Base-by-base conservation (phyloP, 306 rosid species). In the Sindora glabra region DNA sequence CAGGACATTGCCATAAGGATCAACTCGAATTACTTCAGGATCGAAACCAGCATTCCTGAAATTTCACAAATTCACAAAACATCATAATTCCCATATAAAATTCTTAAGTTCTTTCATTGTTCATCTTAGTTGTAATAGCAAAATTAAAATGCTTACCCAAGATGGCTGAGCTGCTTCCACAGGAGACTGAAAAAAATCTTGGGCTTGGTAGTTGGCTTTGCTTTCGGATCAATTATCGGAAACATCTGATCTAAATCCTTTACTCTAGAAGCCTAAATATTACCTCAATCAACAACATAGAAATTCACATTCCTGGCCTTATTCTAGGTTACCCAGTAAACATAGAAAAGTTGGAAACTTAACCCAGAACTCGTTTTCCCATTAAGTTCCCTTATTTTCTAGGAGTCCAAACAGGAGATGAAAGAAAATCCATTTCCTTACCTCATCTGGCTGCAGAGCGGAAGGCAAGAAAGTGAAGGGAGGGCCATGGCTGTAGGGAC, bases 41-140 rank as follows among this genome's bases (percentile, higher is more conserved):
- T 94, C 97, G 60, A 94, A 94, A 7, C 97, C 99, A 62, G 99
- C 97, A 74, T 94, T 94, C 84, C 95, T 94, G 72, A 70, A 9
- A 70, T 73, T 73, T 12, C 0, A 5, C 50, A 21, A 58, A 70
- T 49, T 6, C 10, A 12, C 2, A 46, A n/a, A 51, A 38, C 42
- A 39, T 67, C 4, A 59, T 6, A 45, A 18, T 10, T 22, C 8
- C n/a, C 23, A 22, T 5, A 19, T 21, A 6, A 22, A 77, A 8
- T 46, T 19, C 10, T 33, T 4, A 39, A 48, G 3, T 23, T 16
- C 14, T 42, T 54, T 68, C 52, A 19, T 33, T 6, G 38, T 25
- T 29, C 23, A 27, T 39, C 22, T 1, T 18, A 34, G 42, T n/a
- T n/a, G n/a, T n/a, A n/a, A n/a, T n/a, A 52, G 34, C 34, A 13